Evolutionary conservation across 2,329 filamentous ascomycete genomes (phyloP).

Genomic region (Cladosporium phlei): DNA sequence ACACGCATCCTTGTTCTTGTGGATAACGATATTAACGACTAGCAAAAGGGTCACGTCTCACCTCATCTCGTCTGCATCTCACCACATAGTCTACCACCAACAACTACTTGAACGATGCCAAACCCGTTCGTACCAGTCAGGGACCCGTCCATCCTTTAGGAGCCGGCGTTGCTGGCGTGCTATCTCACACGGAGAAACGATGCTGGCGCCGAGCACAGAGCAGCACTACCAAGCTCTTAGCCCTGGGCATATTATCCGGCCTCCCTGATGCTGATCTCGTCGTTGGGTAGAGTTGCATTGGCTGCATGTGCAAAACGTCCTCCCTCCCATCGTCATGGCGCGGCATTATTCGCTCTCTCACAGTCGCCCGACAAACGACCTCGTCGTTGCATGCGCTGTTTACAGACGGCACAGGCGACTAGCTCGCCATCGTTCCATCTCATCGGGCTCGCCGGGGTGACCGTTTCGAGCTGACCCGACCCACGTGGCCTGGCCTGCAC

Average conservation of each 20-base stretch:
- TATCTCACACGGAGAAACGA: not conserved
- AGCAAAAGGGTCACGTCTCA: too few species aligned
- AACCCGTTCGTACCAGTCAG: too few species aligned
- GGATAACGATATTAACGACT: too few species aligned
- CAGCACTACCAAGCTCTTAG: slow-evolving; percentile 11
- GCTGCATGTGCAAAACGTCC: slow-evolving; percentile 2
- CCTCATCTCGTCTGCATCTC: too few species aligned
- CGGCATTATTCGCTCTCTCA: not conserved
- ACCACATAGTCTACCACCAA: too few species aligned
- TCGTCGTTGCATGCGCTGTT: too few species aligned
- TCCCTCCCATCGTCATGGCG: not conserved
- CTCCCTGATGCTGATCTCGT: not conserved
- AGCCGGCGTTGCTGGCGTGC: too few species aligned
- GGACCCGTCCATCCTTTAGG: too few species aligned
- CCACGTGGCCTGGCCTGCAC: slow-evolving; percentile 13
- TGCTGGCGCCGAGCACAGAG: slow-evolving; percentile 11
- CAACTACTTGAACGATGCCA: too few species aligned
- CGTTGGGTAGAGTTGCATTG: slow-evolving; percentile 3
- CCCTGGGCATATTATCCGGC: slow-evolving; percentile 2
- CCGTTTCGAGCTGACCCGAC: slow-evolving; percentile 12
- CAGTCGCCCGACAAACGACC: not conserved
- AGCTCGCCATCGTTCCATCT: not conserved
- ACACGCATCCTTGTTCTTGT: too few species aligned
- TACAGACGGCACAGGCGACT: too few species aligned
- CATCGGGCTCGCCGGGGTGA: slow-evolving; percentile 9